Base-by-base conservation (phyloP, 768 basidiomycete genomes). In the Suillus plorans region DNA sequence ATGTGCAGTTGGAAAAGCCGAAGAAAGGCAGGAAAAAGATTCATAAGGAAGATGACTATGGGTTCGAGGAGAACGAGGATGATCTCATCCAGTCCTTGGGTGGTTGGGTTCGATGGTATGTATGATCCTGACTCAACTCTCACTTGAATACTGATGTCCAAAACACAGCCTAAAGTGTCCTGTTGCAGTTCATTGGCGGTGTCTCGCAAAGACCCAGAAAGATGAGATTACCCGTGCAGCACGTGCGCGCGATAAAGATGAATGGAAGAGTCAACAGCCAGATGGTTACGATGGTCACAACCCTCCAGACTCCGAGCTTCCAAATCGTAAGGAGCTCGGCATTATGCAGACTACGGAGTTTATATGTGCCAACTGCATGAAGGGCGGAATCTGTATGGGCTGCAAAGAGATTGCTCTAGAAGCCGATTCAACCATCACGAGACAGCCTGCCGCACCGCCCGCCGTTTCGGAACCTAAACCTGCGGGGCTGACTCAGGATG, bases 31-130 rank as follows among this genome's bases (percentile, higher is more conserved):
- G 79, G 61, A 75, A 69, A 65, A 80, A 77, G 56, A 60, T 63
- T 57, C 79, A 75, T 60, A 84, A 76, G 72, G 80, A 82, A n/a
- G 84, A 83, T 63, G 81, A 84, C 41, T 81, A 83, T 49, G 89
- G 86, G 59, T 63, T 68, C 4, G 70, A 75, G 12, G 86, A 84
- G 22, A 82, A 86, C 37, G 87, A 89, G 50, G 78, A 81, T 44
- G 84, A 86, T 44, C 79, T 77, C 57, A 76, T 86, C 12, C 76
- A 66, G 14, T 72, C 74, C 8, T 77, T 89, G 55, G 93, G 93
- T 14, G 93, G 93, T 34, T 95, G 93, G 93, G 86, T 94, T 67
- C 83, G 86, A 77, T 95, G 93, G 92, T 92, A 73, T 63, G 92
- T 92, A 73, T 63, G 84, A 34, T 77, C 52, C n/a, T 44, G 0